Conservation (phyloP, 1,284 basidiomycete species). For the Malassezia furfur region DNA sequence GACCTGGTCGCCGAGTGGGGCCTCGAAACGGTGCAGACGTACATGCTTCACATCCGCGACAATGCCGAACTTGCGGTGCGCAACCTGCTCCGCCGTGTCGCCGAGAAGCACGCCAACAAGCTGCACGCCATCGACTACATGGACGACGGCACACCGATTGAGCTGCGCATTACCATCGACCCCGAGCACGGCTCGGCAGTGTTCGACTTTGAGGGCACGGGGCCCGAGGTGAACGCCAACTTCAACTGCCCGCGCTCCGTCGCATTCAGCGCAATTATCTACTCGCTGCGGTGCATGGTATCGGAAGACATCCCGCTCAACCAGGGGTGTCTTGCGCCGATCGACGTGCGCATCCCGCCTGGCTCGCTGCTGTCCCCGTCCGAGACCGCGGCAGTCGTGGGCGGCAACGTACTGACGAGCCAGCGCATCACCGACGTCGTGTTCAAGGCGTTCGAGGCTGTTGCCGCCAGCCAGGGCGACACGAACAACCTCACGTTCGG, state of each 20-base stretch:
- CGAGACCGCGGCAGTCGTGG: constrained; percentile 70
- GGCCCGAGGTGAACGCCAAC: constrained; percentile 78
- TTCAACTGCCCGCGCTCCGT: constrained; percentile 67
- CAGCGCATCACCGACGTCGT: constrained; percentile 93
- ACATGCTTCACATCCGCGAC: constrained; percentile 57
- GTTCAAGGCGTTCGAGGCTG: constrained; percentile 81
- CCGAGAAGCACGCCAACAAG: constrained; percentile 56
- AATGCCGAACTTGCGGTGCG: constrained; percentile 86
- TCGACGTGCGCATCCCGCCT: constrained; percentile 66
- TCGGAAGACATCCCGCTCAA: constrained; percentile 86
- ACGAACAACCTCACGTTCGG: constrained; percentile 83
- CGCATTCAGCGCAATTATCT: constrained; percentile 84
- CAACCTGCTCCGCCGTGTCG: constrained; percentile 69
- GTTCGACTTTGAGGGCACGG: constrained; percentile 75
- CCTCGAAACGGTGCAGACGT: constrained; percentile 66
- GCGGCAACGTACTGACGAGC: constrained; percentile 82
- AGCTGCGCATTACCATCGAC: constrained; percentile 70
- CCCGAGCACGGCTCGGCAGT: constrained; percentile 66
- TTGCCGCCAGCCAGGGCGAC: constrained; percentile 85
- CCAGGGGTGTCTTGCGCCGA: constrained; percentile 69
- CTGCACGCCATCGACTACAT: constrained; percentile 60
- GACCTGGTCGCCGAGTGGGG: constrained; percentile 76
- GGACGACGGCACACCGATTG: constrained; percentile 56
- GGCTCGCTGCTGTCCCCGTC: constrained; percentile 74
- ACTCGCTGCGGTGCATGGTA: constrained; percentile 83